phyloP scores from a whole-genome alignment of 768 basidiomycete genomes.

The Cystobasidium onofrii region DNA sequence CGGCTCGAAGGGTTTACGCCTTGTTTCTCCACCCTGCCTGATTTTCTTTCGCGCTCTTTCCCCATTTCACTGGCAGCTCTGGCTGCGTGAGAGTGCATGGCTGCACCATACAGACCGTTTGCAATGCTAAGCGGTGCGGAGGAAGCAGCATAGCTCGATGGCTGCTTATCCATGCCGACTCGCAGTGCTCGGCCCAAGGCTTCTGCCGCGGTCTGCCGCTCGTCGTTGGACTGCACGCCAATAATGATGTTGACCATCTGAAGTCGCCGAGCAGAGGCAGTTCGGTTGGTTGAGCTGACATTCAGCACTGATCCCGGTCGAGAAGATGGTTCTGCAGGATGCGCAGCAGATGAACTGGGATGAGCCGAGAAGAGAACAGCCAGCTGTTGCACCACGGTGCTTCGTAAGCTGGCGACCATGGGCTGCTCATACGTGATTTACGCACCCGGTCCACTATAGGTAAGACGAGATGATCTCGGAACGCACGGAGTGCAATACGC shows the following conservation, averaged over 20 bases:
- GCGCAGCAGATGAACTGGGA: not conserved
- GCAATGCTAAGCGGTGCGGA: not conserved
- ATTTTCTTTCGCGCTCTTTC: constrained; percentile 1
- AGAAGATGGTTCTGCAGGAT: constrained; percentile 16
- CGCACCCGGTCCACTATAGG: constrained; percentile 33
- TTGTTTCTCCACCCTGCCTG: constrained; percentile 5
- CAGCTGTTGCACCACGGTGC: not conserved
- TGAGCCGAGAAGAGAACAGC: constrained; percentile 8
- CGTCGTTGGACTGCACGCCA: constrained; percentile 20
- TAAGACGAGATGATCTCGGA: constrained; percentile 39
- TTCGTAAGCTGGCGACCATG: not conserved
- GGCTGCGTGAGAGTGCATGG: not conserved
- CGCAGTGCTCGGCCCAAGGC: constrained; percentile 19
- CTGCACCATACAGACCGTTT: constrained; percentile 10
- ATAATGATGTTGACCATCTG: constrained; percentile 34
- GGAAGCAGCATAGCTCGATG: not conserved
- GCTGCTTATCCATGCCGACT: constrained; percentile 16
- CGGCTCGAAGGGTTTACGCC: not conserved
- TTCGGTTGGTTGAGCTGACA: not conserved
- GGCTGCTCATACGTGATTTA: too few species aligned
- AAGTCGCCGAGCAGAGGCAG: constrained; percentile 29
- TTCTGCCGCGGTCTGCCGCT: constrained; percentile 22
- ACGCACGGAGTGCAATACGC: constrained; percentile 39
- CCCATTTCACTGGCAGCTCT: not conserved
- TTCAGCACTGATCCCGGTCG: not conserved